A percentile compares a stretch with the other conserved stretches of the same genome.
These are phyloP conservation scores for Penicillium sp. DNA, from an alignment of 2,329 filamentous ascomycete genomes.

Conservation along the genomic window DNA sequence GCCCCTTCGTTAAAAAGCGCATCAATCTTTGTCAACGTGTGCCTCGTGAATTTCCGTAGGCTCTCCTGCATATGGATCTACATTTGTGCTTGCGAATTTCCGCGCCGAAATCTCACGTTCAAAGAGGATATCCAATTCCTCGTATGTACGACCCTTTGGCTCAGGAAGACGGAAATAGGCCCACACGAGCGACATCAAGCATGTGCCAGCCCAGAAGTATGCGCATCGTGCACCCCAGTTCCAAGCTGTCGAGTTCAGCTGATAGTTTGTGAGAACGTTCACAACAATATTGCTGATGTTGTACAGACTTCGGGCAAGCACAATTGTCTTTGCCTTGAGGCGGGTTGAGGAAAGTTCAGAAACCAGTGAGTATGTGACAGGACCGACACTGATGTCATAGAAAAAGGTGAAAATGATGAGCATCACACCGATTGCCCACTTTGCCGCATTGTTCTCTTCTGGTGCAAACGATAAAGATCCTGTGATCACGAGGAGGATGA, in stretches of 20 bases:
- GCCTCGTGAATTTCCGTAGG: background rate
- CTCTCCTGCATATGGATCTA: constrained; percentile 30
- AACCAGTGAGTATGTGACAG: constrained; percentile 54
- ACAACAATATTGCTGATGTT: constrained; percentile 51
- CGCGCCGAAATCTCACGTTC: constrained; percentile 41
- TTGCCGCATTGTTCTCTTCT: constrained; percentile 29
- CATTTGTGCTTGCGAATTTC: constrained; percentile 37
- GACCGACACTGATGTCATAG: constrained; percentile 57
- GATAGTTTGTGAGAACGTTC: constrained; percentile 36
- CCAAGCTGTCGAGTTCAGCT: constrained; percentile 38
- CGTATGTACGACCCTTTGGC: constrained; percentile 44
- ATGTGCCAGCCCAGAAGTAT: constrained; percentile 46
- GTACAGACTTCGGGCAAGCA: constrained; percentile 52
- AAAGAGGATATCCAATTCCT: constrained; percentile 46
- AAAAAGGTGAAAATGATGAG: constrained; percentile 50
- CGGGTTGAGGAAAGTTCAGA: constrained; percentile 56
- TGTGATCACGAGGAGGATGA: constrained; percentile 29
- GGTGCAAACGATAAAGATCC: constrained; percentile 28
- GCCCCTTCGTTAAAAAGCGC: too few species aligned
- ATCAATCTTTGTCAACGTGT: constrained; percentile 1
- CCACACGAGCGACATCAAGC: constrained; percentile 41
- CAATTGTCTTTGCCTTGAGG: constrained; percentile 57
- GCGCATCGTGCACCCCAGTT: constrained; percentile 40
- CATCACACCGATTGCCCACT: constrained; percentile 48
- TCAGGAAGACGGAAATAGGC: constrained; percentile 48